These are phyloP conservation scores for Melanogaster broomeanus DNA, from an alignment of 768 basidiomycete species.

Conservation along the genomic window DNA sequence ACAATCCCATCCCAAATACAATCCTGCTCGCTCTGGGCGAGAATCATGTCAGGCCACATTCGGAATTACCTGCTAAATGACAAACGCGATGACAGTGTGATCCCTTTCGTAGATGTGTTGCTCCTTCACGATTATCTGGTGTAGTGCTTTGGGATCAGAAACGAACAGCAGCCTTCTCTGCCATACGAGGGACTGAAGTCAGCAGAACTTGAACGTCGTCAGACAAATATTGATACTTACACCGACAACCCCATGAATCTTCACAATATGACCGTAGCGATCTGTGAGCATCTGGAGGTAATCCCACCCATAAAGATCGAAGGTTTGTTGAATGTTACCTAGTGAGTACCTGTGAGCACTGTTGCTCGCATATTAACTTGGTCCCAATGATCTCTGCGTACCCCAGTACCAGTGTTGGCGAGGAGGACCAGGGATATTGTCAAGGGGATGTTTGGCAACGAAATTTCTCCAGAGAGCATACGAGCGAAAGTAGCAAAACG, in stretches of 20 bases:
- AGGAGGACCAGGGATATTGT: constrained; percentile 6
- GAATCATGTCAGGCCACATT: background rate
- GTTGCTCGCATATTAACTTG: background rate
- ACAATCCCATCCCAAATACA: constrained; percentile 45
- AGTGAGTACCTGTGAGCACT: background rate
- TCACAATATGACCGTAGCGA: constrained; percentile 44
- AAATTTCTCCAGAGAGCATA: background rate
- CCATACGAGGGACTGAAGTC: background rate
- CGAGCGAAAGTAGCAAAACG: background rate
- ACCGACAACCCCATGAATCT: constrained; percentile 46
- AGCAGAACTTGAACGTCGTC: background rate
- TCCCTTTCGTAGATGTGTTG: constrained; percentile 52
- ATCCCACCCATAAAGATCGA: constrained; percentile 36
- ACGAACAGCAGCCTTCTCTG: constrained; percentile 53
- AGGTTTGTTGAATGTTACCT: constrained; percentile 39
- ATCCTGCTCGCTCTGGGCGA: constrained; percentile 41
- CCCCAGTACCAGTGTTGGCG: constrained; percentile 1
- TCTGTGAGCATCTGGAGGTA: constrained; percentile 33
- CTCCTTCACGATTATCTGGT: constrained; percentile 49
- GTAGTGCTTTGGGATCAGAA: constrained; percentile 48
- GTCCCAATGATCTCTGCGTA: background rate
- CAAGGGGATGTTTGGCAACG: background rate
- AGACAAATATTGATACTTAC: constrained; percentile 29
- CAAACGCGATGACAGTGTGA: constrained; percentile 45
- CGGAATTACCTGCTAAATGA: too few relatives aligned